A percentile compares a stretch with the other conserved stretches of the same genome.
phyloP scores from a whole-genome alignment of 441 rosid genomes.

The Erysimum pusillum region DNA sequence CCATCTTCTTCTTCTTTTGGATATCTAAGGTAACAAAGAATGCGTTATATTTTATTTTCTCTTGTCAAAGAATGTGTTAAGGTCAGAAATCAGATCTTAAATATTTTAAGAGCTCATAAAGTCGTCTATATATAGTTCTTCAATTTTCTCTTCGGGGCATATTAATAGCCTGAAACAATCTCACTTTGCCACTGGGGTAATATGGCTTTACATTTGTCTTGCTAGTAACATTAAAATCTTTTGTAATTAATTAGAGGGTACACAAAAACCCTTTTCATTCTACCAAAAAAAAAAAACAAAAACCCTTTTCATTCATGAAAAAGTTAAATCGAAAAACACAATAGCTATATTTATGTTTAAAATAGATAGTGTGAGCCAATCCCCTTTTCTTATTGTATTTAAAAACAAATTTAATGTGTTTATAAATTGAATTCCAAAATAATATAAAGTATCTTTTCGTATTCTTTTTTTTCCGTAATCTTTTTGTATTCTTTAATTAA shows the following conservation, averaged over 20 bases:
- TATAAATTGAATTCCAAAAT: background rate
- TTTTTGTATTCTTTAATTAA: too few species aligned
- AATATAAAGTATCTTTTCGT: background rate
- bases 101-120: background rate
- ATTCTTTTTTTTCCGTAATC: too few species aligned
- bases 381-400: background rate
- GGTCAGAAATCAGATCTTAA: too few species aligned
- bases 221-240: background rate
- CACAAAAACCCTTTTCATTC: background rate
- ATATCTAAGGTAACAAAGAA: too few species aligned
- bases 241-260: conserved; percentile 3
- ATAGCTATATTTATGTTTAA: background rate
- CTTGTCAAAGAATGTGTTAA: background rate
- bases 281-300: too few species aligned
- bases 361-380: background rate
- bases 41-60: background rate
- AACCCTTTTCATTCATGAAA: too few species aligned
- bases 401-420: background rate
- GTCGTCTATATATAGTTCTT: background rate
- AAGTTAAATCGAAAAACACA: background rate
- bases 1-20: conserved; percentile 17
- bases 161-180: background rate
- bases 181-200: too few species aligned
- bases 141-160: background rate
- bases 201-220: background rate